phyloP scores from a whole-genome alignment of 2,329 filamentous ascomycete genomes.

The Paraphaeosphaeria minitans region DNA sequence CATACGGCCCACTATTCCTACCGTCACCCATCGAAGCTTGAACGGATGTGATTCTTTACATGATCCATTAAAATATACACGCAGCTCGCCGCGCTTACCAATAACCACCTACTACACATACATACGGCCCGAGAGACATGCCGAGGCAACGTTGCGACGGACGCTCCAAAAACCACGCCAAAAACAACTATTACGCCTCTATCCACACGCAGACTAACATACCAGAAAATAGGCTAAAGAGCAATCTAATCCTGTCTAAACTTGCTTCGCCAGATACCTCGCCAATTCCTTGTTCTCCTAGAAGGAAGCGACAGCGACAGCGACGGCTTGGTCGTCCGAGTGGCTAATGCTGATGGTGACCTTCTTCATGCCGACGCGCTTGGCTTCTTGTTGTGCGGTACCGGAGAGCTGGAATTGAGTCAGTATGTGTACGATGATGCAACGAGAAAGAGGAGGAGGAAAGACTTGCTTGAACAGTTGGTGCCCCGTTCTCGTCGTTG shows the following conservation, averaged over 20 bases:
- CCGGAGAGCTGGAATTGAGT: slow-evolving; percentile 72
- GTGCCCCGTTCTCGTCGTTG: slow-evolving; percentile 79
- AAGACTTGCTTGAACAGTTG: slow-evolving; percentile 77
- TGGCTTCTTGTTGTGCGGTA: slow-evolving; percentile 80
- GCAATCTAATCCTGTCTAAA: neutral
- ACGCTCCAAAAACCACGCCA: slow-evolving; percentile 3
- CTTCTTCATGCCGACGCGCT: slow-evolving; percentile 82
- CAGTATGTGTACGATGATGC: slow-evolving; percentile 18
- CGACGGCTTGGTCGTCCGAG: slow-evolving; percentile 90
- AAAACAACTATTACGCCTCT: neutral
- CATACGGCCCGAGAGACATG: neutral
- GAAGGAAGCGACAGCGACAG: slow-evolving; percentile 85
- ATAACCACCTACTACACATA: slow-evolving; percentile 5
- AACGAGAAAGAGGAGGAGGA: neutral
- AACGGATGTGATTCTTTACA: neutral
- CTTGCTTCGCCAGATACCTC: neutral
- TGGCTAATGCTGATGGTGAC: slow-evolving; percentile 96
- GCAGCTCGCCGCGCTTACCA: neutral
- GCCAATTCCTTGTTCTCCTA: slow-evolving; percentile 47
- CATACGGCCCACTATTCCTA: too few relatives aligned
- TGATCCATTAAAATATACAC: slow-evolving; percentile 8
- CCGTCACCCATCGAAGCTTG: too few relatives aligned
- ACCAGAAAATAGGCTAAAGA: neutral
- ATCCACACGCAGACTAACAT: neutral
- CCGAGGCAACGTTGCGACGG: neutral